phyloP scores from a whole-genome alignment of 2,329 filamentous ascomycete genomes.

The Metarhizium brunneum region DNA sequence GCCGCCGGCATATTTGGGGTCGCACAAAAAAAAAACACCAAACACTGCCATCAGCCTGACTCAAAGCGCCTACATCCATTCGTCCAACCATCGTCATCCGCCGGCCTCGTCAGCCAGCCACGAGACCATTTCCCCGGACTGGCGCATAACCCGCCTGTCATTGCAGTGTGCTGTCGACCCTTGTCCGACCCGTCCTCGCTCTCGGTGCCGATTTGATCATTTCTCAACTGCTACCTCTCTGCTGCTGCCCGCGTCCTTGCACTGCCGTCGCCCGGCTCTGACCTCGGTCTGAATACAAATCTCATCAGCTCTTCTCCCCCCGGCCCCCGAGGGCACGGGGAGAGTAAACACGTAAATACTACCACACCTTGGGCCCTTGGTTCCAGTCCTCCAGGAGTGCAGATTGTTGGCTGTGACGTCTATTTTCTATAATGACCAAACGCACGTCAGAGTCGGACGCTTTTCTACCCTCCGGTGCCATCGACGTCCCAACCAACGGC shows the following conservation, averaged over 20 bases:
- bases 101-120: constrained; percentile 6
- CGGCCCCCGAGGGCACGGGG: constrained; percentile 3
- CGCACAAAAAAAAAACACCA: not conserved
- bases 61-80: constrained; percentile 1
- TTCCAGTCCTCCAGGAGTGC: not conserved
- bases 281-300: not conserved
- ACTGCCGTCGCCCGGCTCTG: not conserved
- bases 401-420: not conserved
- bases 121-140: constrained; percentile 1
- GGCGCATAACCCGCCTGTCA: not conserved
- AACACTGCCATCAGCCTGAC: constrained; percentile 1
- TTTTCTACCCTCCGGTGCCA: constrained; percentile 30
- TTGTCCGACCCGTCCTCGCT: not conserved
- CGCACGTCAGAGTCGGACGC: constrained; percentile 32
- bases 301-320: not conserved
- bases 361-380: no score
- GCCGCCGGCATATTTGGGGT: not conserved
- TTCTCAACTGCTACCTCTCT: not conserved
- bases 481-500: constrained; percentile 18
- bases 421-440: constrained; percentile 25
- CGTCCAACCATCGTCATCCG: not conserved
- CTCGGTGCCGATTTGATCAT: not conserved
- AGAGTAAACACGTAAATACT: not conserved
- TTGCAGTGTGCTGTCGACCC: not conserved
- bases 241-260: not conserved